These are phyloP conservation scores for Xylariaceae sp. DNA, from an alignment of 2,329 filamentous ascomycete genomes.

Conservation along the genomic window DNA sequence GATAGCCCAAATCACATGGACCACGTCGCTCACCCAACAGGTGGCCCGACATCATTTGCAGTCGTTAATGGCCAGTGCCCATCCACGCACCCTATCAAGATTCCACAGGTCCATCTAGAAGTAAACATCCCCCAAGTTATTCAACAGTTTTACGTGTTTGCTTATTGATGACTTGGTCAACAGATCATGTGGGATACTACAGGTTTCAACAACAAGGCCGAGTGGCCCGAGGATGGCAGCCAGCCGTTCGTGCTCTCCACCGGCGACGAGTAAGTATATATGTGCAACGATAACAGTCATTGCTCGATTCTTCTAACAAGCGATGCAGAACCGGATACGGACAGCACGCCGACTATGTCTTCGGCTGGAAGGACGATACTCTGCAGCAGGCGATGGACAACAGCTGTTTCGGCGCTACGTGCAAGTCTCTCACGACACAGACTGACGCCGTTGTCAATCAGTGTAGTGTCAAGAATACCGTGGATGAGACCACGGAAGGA, in stretches of 20 bases:
- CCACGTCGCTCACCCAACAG: slow-evolving; percentile 13
- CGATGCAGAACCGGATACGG: slow-evolving; percentile 21
- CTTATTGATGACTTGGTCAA: neutral
- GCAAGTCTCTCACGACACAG: slow-evolving; percentile 20
- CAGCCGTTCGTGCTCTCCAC: slow-evolving; percentile 25
- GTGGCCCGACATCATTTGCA: slow-evolving; percentile 15
- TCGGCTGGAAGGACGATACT: slow-evolving; percentile 25
- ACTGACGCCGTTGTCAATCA: slow-evolving; percentile 14
- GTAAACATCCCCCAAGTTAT: neutral
- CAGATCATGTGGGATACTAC: slow-evolving; percentile 21
- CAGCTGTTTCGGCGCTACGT: slow-evolving; percentile 25
- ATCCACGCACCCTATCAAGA: slow-evolving; percentile 17
- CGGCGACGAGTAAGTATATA: slow-evolving; percentile 20
- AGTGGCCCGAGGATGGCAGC: slow-evolving; percentile 18
- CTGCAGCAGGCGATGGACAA: slow-evolving; percentile 26
- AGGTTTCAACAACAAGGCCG: slow-evolving; percentile 16
- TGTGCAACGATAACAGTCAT: neutral
- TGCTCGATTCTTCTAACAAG: neutral
- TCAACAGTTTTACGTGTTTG: neutral
- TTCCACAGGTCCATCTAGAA: slow-evolving; percentile 18
- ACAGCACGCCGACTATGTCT: slow-evolving; percentile 26
- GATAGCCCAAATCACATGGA: slow-evolving; percentile 45
- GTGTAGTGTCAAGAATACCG: slow-evolving; percentile 24
- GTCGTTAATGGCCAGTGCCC: slow-evolving; percentile 14
- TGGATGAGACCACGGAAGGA: slow-evolving; percentile 26